A percentile compares a stretch with the other conserved stretches of the same genome.
Evolutionary conservation across 805 yeast species (phyloP).

Genomic region (Pichia thaimueangensis): DNA sequence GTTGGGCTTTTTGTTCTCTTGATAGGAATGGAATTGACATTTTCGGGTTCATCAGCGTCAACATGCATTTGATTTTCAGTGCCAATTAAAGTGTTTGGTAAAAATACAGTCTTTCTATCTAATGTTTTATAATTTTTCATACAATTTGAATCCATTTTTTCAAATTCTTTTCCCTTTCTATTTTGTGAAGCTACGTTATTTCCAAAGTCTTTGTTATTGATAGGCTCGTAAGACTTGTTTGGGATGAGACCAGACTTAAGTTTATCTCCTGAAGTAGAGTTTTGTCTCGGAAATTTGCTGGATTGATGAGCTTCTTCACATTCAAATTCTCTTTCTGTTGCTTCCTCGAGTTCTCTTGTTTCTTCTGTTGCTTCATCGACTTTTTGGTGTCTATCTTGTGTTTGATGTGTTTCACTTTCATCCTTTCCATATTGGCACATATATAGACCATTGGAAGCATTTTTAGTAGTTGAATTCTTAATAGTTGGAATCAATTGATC

Average conservation of each 20-base stretch:
- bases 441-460: background rate
- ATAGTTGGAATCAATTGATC: background rate
- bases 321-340: background rate
- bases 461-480: too few species aligned
- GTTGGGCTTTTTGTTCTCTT: constrained; percentile 13
- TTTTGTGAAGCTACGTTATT: too few species aligned
- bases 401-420: background rate
- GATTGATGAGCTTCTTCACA: background rate
- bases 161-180: background rate
- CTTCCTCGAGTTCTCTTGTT: background rate
- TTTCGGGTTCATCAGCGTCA: constrained; percentile 2
- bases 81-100: constrained; percentile 15
- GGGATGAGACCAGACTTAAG: background rate
- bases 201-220: background rate
- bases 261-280: background rate
- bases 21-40: constrained; percentile 1
- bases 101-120: constrained; percentile 21
- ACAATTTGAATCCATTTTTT: background rate
- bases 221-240: background rate
- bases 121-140: constrained; percentile 25
- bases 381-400: background rate
- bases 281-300: background rate
- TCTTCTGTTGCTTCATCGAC: background rate
- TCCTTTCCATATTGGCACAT: background rate
- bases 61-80: constrained; percentile 4